Evolutionary conservation across 75 land plant species (phyloP).

Genomic region (Picea sitchensis): DNA sequence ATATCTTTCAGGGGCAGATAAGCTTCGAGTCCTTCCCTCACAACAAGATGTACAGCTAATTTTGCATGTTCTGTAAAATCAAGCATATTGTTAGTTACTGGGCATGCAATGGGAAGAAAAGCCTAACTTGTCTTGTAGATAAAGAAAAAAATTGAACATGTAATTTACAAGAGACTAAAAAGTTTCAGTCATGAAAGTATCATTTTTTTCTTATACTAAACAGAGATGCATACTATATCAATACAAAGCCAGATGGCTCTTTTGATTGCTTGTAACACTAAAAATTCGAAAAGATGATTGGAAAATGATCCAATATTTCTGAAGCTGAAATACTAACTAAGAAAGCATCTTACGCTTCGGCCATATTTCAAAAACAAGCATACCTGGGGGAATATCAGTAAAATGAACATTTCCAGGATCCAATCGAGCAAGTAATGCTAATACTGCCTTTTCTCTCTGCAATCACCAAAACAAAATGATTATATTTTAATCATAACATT

Average conservation of each 20-base stretch:
- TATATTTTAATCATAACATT: not conserved
- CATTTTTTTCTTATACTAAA: too few relatives aligned
- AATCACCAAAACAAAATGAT: conserved; percentile 9
- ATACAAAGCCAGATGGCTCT: not conserved
- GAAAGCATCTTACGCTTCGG: conserved; percentile 3
- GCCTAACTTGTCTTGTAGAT: not conserved
- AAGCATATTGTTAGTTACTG: conserved; percentile 8
- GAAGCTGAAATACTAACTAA: not conserved
- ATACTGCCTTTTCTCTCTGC: conserved; percentile 75
- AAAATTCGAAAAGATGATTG: not conserved
- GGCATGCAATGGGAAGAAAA: not conserved
- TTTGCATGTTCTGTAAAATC: conserved; percentile 59
- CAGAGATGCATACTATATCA: too few relatives aligned
- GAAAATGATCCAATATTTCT: not conserved
- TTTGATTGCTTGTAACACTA: not conserved
- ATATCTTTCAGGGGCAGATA: conserved; percentile 90
- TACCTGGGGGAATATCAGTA: conserved; percentile 63
- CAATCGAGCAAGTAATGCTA: conserved; percentile 73
- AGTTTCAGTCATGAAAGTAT: not conserved
- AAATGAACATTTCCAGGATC: conserved; percentile 62
- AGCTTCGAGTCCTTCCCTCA: conserved; percentile 84
- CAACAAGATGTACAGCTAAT: conserved; percentile 84
- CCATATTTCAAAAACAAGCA: not conserved
- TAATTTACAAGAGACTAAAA: not conserved
- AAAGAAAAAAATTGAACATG: not conserved